phyloP scores from a whole-genome alignment of 768 basidiomycete species.

The Phaeolepiota aurea region DNA sequence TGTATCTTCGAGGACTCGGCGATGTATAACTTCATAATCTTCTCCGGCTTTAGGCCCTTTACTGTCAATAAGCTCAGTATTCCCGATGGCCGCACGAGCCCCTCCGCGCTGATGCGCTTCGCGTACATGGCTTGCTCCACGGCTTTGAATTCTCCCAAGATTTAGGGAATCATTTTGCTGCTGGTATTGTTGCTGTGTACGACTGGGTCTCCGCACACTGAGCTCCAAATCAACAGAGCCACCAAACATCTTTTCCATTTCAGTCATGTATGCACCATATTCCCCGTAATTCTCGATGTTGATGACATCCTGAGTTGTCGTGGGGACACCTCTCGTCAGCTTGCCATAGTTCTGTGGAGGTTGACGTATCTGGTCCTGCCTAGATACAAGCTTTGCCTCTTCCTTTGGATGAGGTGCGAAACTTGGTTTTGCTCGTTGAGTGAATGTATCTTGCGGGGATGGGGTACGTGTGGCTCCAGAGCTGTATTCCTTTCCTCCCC shows the following conservation, averaged over 20 bases:
- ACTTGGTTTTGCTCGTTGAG: neutral
- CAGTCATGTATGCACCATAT: constrained; percentile 22
- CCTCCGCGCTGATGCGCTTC: constrained; percentile 9
- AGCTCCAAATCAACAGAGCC: constrained; percentile 13
- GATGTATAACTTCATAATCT: constrained; percentile 33
- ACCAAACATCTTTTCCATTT: constrained; percentile 21
- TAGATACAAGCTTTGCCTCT: neutral
- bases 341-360: constrained; percentile 5
- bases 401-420: no score
- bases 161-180: constrained; percentile 7
- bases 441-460: constrained; percentile 13
- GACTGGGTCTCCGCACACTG: constrained; percentile 10
- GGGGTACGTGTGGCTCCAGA: constrained; percentile 14
- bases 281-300: constrained; percentile 24
- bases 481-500: no score
- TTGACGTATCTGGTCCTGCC: constrained; percentile 27
- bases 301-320: constrained; percentile 8
- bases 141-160: constrained; percentile 9
- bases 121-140: constrained; percentile 3
- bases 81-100: constrained; percentile 13
- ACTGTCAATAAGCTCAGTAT: constrained; percentile 10
- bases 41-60: constrained; percentile 22
- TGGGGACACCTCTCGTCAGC: constrained; percentile 3
- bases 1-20: constrained; percentile 36
- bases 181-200: constrained; percentile 5